Conservation (phyloP, 495 filamentous ascomycete species). For the Penicillium paxilli region DNA sequence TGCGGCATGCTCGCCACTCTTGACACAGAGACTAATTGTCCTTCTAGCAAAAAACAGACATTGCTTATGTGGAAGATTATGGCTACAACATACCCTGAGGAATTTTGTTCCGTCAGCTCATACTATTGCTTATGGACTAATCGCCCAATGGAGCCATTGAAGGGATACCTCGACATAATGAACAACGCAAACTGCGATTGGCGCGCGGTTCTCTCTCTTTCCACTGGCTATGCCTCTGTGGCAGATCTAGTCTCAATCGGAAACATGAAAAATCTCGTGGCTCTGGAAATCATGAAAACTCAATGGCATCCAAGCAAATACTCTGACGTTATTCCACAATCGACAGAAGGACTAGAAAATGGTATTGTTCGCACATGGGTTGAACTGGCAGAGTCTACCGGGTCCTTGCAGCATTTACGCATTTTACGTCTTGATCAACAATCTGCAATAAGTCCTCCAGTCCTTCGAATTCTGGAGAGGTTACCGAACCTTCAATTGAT, state of each 20-base stretch:
- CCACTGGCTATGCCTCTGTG: slow-evolving; percentile 18
- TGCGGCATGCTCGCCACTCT: background rate
- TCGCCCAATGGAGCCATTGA: slow-evolving; percentile 22
- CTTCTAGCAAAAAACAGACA: slow-evolving; percentile 35
- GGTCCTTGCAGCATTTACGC: slow-evolving; percentile 35
- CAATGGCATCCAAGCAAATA: background rate
- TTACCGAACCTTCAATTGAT: slow-evolving; percentile 34
- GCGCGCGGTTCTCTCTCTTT: slow-evolving; percentile 33
- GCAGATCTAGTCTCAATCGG: slow-evolving; percentile 37
- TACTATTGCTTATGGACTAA: slow-evolving; percentile 26
- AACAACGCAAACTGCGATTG: slow-evolving; percentile 30
- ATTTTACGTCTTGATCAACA: slow-evolving; percentile 35
- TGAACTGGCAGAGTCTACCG: slow-evolving; percentile 26
- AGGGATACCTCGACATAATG: slow-evolving; percentile 34
- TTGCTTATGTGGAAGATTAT: slow-evolving; percentile 47
- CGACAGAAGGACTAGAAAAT: slow-evolving; percentile 24
- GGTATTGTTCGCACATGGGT: slow-evolving; percentile 41
- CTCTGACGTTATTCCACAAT: background rate
- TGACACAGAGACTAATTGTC: background rate
- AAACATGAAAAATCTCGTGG: slow-evolving; percentile 36
- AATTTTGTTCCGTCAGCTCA: slow-evolving; percentile 25
- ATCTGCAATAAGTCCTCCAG: slow-evolving; percentile 16
- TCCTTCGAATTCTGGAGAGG: slow-evolving; percentile 23
- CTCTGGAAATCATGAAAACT: slow-evolving; percentile 31
- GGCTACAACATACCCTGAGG: slow-evolving; percentile 29